phyloP scores from a whole-genome alignment of 1,139 yeast species.

The Debaryomyces sp. region DNA sequence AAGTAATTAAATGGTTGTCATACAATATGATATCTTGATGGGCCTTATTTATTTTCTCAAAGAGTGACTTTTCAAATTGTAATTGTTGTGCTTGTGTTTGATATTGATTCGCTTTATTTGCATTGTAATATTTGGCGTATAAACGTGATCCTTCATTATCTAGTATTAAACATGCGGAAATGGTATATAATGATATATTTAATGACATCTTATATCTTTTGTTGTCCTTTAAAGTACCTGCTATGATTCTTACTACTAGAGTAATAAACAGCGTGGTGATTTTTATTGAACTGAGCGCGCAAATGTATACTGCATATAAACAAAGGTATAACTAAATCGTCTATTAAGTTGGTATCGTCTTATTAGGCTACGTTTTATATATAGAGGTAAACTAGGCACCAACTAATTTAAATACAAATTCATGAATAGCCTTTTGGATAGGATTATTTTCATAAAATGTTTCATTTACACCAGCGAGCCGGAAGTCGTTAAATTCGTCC shows the following conservation, averaged over 20 bases:
- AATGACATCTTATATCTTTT: conserved; percentile 41
- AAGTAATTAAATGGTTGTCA: conserved; percentile 77
- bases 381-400: conserved; percentile 12
- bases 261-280: conserved; percentile 11
- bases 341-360: background rate
- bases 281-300: conserved; percentile 4
- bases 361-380: background rate
- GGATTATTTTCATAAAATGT: conserved; percentile 37
- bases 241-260: background rate
- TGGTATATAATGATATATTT: conserved; percentile 73
- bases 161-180: conserved; percentile 74
- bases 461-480: conserved; percentile 18
- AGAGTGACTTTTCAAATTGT: conserved; percentile 73
- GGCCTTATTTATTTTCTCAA: conserved; percentile 75
- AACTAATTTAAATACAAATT: conserved; percentile 25
- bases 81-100: conserved; percentile 63
- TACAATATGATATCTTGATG: conserved; percentile 79
- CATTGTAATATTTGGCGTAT: conserved; percentile 82
- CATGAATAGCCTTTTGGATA: conserved; percentile 38
- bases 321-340: background rate
- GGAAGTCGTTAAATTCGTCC: conserved; percentile 10
- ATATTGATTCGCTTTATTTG: conserved; percentile 27
- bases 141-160: conserved; percentile 83
- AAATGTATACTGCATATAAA: conserved; percentile 6
- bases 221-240: background rate